These are phyloP conservation scores for Trebouxiophyceae sp. DNA, from an alignment of 163 green algal genomes.

Conservation along the genomic window DNA sequence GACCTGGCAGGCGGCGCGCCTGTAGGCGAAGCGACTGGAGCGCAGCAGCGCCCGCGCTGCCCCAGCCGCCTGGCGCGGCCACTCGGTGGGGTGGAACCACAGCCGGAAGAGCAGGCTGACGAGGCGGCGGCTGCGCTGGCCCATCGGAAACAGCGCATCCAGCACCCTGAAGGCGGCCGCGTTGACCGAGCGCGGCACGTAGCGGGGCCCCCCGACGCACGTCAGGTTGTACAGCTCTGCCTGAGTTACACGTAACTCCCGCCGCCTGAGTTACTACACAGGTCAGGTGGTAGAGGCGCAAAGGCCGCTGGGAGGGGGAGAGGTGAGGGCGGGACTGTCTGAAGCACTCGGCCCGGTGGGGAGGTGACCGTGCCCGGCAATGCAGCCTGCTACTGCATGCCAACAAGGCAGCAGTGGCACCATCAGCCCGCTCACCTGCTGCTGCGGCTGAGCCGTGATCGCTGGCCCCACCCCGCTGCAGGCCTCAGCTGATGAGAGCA, in stretches of 20 bases:
- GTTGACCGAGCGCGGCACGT: slow-evolving; percentile 40
- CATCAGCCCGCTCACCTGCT: too few relatives aligned
- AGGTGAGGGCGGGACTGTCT: neutral
- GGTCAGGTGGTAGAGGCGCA: neutral
- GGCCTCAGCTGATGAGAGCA: neutral
- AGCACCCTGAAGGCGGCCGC: slow-evolving; percentile 29
- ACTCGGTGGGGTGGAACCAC: slow-evolving; percentile 16
- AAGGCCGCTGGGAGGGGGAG: neutral
- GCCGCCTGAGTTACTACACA: too few relatives aligned
- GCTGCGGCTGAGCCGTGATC: too few relatives aligned
- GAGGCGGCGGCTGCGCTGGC: slow-evolving; percentile 22
- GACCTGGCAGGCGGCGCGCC: too few relatives aligned
- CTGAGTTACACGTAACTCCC: too few relatives aligned
- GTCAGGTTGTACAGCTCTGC: slow-evolving; percentile 44
- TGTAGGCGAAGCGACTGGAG: too few relatives aligned
- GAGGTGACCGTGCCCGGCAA: too few relatives aligned
- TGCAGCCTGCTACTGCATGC: too few relatives aligned
- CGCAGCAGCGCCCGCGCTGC: too few relatives aligned
- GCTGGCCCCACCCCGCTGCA: too few relatives aligned
- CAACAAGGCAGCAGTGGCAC: too few relatives aligned
- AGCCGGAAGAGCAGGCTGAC: slow-evolving; percentile 35
- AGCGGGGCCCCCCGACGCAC: slow-evolving; percentile 38
- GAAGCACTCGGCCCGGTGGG: too few relatives aligned
- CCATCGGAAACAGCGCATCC: slow-evolving; percentile 41
- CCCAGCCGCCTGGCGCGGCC: neutral